phyloP scores from a whole-genome alignment of 768 basidiomycete species.

The Lactarius pseudohatsudake region DNA sequence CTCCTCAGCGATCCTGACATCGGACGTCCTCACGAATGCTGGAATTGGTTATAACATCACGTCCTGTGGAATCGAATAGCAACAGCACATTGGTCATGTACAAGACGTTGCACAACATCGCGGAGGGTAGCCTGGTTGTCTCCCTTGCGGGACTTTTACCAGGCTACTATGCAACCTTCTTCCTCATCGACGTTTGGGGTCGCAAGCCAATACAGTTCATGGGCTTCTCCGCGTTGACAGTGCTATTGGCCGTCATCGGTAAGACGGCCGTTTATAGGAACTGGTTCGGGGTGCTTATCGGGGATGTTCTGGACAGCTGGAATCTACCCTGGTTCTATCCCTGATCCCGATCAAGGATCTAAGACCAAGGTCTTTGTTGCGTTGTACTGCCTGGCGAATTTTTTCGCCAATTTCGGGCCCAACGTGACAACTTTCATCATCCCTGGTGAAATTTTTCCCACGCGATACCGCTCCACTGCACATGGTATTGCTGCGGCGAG shows the following conservation, averaged over 20 bases:
- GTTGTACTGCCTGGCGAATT: slow-evolving; percentile 42
- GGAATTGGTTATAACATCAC: slow-evolving; percentile 51
- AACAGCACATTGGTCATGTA: slow-evolving; percentile 36
- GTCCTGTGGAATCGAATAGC: slow-evolving; percentile 29
- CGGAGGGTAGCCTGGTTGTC: slow-evolving; percentile 73
- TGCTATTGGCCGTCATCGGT: slow-evolving; percentile 71
- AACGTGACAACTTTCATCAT: slow-evolving; percentile 47
- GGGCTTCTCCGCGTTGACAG: slow-evolving; percentile 67
- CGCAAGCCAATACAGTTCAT: slow-evolving; percentile 79
- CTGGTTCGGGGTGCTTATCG: slow-evolving; percentile 33
- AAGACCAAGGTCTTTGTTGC: slow-evolving; percentile 39
- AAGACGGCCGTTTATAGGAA: slow-evolving; percentile 33
- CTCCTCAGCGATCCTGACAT: slow-evolving; percentile 66
- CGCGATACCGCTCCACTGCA: slow-evolving; percentile 44
- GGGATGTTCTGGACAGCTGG: slow-evolving; percentile 26
- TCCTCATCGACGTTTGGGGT: slow-evolving; percentile 75
- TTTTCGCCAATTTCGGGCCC: slow-evolving; percentile 47
- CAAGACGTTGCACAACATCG: slow-evolving; percentile 58
- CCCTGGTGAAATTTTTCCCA: slow-evolving; percentile 47
- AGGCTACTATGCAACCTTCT: slow-evolving; percentile 64
- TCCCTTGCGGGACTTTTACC: slow-evolving; percentile 78
- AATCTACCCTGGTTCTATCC: slow-evolving; percentile 10
- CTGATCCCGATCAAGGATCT: slow-evolving; percentile 38
- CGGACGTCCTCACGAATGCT: slow-evolving; percentile 42
- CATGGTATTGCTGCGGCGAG: slow-evolving; percentile 46